Conservation (phyloP, 805 yeast species). For the Saccharomycopsis fibuligera region DNA sequence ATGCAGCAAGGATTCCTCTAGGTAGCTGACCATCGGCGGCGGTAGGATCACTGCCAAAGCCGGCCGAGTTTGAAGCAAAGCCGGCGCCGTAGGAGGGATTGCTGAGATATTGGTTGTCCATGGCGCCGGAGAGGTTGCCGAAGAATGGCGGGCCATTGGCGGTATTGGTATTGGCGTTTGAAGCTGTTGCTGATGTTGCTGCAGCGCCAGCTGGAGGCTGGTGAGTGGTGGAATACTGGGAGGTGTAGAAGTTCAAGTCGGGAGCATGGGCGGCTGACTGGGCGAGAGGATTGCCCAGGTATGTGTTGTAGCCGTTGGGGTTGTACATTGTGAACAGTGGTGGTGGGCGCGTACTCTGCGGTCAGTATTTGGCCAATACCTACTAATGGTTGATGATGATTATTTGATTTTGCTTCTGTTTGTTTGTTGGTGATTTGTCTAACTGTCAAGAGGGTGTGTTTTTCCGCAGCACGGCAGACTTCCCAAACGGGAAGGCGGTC, state of each 20-base stretch:
- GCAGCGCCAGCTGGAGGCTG: not conserved
- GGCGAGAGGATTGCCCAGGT: not conserved
- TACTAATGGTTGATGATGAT: no score
- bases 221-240: constrained; percentile 9
- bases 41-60: constrained; percentile 10
- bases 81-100: constrained; percentile 14
- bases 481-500: no score
- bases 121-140: constrained; percentile 16
- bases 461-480: no score
- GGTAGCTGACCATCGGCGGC: constrained; percentile 36
- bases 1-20: constrained; percentile 81
- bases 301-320: constrained; percentile 13
- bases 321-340: constrained; percentile 18
- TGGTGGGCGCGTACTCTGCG: no score
- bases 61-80: constrained; percentile 25
- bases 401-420: no score
- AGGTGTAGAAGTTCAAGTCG: constrained; percentile 17
- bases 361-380: no score
- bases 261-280: not conserved
- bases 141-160: constrained; percentile 17
- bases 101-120: constrained; percentile 21
- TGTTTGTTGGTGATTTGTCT: no score
- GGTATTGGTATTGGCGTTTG: constrained; percentile 2
- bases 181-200: no score
- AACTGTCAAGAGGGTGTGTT: no score